A percentile compares a stretch with the other conserved stretches of the same genome.
These are phyloP conservation scores for Annona cherimola DNA, from an alignment of 164 flowering plant genomes.

Conservation along the genomic window DNA sequence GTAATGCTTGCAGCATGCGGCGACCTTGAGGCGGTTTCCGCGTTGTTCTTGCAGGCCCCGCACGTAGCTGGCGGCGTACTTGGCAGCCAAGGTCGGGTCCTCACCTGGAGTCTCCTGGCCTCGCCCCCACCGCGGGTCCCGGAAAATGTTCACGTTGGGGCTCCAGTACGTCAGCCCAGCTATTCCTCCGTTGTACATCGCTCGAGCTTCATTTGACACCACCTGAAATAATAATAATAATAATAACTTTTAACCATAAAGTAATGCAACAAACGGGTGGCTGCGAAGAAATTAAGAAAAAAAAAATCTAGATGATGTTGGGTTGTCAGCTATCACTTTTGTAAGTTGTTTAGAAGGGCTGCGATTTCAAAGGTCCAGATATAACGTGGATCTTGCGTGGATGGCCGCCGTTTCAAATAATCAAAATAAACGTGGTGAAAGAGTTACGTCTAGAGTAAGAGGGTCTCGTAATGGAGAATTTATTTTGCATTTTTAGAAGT, in stretches of 20 bases:
- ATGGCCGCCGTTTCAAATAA: not conserved
- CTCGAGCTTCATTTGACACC: constrained; percentile 85
- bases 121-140: constrained; percentile 97
- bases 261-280: too few species aligned
- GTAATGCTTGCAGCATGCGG: constrained; percentile 92
- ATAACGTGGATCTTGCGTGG: not conserved
- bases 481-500: too few species aligned
- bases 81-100: constrained; percentile 68
- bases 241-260: too few species aligned
- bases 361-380: not conserved
- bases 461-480: too few species aligned
- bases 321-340: not conserved
- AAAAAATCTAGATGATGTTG: not conserved
- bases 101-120: constrained; percentile 99
- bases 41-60: constrained; percentile 50
- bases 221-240: constrained; percentile 35
- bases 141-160: constrained; percentile 79
- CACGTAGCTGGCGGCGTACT: constrained; percentile 71
- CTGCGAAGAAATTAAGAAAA: too few species aligned
- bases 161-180: constrained; percentile 95
- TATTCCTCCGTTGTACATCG: constrained; percentile 87
- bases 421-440: too few species aligned
- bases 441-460: not conserved
- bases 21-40: constrained; percentile 74
- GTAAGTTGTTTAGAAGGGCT: too few species aligned